Conservation (phyloP, 2,329 filamentous ascomycete genomes). For the Aspergillus transmontanensis region DNA sequence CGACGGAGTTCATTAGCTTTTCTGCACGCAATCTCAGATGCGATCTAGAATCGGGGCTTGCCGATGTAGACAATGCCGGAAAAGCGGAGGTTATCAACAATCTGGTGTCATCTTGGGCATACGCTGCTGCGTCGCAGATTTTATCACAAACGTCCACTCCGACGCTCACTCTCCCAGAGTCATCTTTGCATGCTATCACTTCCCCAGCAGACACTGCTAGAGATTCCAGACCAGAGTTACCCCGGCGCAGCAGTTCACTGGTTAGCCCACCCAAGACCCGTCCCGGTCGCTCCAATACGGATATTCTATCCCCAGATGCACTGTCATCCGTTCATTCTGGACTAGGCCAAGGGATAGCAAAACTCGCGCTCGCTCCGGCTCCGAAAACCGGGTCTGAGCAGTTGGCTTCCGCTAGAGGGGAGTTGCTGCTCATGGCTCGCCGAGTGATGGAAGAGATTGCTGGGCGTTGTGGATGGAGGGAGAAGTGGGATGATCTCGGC, state of each 20-base stretch:
- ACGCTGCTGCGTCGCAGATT: conserved; percentile 47
- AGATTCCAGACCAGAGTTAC: conserved; percentile 33
- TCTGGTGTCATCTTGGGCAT: conserved; percentile 51
- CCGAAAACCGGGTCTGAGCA: conserved; percentile 70
- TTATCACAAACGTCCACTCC: conserved; percentile 44
- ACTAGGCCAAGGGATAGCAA: conserved; percentile 44
- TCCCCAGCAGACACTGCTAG: conserved; percentile 25
- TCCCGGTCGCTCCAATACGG: conserved; percentile 30
- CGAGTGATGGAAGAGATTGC: conserved; percentile 77
- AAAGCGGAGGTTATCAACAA: conserved; percentile 47
- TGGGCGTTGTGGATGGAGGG: conserved; percentile 70
- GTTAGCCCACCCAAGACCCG: conserved; percentile 23
- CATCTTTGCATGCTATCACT: conserved; percentile 35
- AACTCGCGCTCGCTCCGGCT: conserved; percentile 43
- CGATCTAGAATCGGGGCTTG: conserved; percentile 70
- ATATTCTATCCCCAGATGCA: conserved; percentile 32
- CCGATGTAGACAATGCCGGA: conserved; percentile 38
- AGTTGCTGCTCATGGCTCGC: conserved; percentile 77
- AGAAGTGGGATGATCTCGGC: conserved; percentile 69
- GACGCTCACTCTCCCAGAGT: conserved; percentile 39
- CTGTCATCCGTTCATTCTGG: conserved; percentile 42
- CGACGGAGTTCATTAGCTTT: conserved; percentile 80
- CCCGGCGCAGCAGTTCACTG: conserved; percentile 45
- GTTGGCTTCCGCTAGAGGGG: conserved; percentile 78
- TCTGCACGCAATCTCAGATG: conserved; percentile 77